phyloP scores from a whole-genome alignment of 768 basidiomycete genomes.

The Amanita polypyramis region DNA sequence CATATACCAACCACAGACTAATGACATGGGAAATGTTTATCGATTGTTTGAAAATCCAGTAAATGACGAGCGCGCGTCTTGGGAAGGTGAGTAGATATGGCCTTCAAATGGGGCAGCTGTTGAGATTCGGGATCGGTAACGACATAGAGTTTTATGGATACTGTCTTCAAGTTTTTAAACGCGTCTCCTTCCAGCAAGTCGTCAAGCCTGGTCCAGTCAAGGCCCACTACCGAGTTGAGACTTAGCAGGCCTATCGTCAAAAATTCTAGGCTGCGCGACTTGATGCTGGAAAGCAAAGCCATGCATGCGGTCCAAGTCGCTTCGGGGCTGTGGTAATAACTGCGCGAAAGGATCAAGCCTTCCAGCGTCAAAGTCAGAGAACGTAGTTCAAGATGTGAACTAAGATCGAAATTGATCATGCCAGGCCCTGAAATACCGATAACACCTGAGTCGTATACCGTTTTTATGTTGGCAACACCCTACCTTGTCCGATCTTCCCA shows the following conservation, averaged over 20 bases:
- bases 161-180: neutral
- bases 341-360: neutral
- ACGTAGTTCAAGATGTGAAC: conserved; percentile 3
- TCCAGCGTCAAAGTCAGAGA: conserved; percentile 2
- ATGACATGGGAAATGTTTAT: neutral
- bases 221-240: neutral
- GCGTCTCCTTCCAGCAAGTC: neutral
- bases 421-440: neutral
- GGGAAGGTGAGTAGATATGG: neutral
- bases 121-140: neutral
- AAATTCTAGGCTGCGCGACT: neutral
- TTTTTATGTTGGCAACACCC: neutral
- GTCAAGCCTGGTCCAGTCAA: conserved; percentile 1
- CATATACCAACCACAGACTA: neutral
- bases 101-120: neutral
- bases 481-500: conserved; percentile 1
- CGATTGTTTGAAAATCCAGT: neutral
- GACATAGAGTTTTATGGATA: neutral
- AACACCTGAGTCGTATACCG: neutral
- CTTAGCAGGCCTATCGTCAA: neutral
- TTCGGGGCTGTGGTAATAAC: neutral
- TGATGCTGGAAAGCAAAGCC: neutral
- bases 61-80: neutral
- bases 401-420: neutral
- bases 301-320: neutral